Conservation (phyloP, 2,329 filamentous ascomycete species). For the Aspergillus thermomutatus region DNA sequence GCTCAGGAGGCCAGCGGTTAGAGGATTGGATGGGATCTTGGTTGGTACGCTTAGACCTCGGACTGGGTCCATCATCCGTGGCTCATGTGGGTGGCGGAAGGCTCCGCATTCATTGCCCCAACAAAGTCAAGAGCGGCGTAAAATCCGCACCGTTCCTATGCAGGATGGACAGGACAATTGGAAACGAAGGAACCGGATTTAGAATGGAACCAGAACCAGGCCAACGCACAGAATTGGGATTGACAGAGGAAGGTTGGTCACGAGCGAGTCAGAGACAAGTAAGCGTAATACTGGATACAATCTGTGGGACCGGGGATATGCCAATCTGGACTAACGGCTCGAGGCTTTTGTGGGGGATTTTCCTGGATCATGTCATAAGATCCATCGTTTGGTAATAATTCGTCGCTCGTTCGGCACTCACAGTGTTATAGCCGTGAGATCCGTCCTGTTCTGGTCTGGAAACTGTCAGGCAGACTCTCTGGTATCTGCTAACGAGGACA, state of each 20-base stretch:
- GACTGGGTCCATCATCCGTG: neutral
- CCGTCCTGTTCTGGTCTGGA: too few relatives aligned
- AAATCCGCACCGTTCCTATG: neutral
- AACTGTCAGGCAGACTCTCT: too few relatives aligned
- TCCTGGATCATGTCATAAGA: slow-evolving; percentile 10
- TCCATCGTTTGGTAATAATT: neutral
- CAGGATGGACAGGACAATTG: slow-evolving; percentile 1
- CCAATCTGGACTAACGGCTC: neutral
- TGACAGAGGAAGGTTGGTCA: neutral
- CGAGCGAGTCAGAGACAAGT: slow-evolving; percentile 1
- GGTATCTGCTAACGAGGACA: neutral
- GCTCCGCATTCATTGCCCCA: slow-evolving; percentile 13
- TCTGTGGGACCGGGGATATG: slow-evolving; percentile 17
- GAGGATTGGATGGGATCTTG: neutral
- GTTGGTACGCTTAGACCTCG: neutral
- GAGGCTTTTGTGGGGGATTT: slow-evolving; percentile 21
- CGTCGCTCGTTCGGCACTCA: slow-evolving; percentile 9
- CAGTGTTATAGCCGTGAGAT: neutral
- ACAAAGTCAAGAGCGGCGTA: slow-evolving; percentile 4
- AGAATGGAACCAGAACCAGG: neutral
- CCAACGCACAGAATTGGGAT: neutral
- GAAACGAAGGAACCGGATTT: slow-evolving; percentile 1
- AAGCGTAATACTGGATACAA: slow-evolving; percentile 12
- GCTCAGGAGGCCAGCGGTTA: slow-evolving; percentile 4
- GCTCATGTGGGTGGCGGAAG: slow-evolving; percentile 13